Percentiles rank a stretch among this genome's conserved stretches.
phyloP scores from a whole-genome alignment of 345 rosid genomes.

The Fremontodendron californicum region DNA sequence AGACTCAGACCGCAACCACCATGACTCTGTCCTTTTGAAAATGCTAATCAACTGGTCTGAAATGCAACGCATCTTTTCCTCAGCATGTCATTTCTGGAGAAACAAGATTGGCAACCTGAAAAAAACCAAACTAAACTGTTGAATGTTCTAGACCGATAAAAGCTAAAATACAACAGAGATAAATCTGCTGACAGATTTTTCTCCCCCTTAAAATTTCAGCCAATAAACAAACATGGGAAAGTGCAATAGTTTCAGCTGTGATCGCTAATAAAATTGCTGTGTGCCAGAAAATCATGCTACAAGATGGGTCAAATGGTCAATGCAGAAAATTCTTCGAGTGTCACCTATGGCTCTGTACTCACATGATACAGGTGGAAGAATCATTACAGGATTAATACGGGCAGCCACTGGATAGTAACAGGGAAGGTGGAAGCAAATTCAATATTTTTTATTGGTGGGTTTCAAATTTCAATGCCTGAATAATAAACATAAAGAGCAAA shows the following conservation, averaged over 20 bases:
- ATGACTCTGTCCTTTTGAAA: neutral
- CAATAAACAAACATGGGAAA: neutral
- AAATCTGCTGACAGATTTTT: neutral
- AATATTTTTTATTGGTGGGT: neutral
- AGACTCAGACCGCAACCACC: slow-evolving; percentile 17
- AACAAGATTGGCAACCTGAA: slow-evolving; percentile 26
- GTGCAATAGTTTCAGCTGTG: neutral
- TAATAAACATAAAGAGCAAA: neutral
- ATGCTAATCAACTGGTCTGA: slow-evolving; percentile 1
- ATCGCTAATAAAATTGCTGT: neutral
- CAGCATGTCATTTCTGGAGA: slow-evolving; percentile 43
- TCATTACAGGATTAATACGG: neutral
- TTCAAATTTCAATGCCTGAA: neutral
- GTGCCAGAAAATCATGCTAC: neutral
- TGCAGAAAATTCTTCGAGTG: neutral
- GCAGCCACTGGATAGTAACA: neutral
- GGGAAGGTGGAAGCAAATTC: neutral
- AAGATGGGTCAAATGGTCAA: neutral
- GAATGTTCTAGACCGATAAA: neutral
- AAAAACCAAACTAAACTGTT: slow-evolving; percentile 1
- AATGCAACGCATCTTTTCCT: slow-evolving; percentile 31
- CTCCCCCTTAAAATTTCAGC: neutral
- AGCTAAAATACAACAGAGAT: neutral
- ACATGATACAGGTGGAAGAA: neutral
- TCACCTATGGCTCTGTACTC: neutral